Evolutionary conservation across 2,329 filamentous ascomycete genomes (phyloP), one percentile per base, ranked within the genome.

Genomic region (Trichoderma sp.): DNA sequence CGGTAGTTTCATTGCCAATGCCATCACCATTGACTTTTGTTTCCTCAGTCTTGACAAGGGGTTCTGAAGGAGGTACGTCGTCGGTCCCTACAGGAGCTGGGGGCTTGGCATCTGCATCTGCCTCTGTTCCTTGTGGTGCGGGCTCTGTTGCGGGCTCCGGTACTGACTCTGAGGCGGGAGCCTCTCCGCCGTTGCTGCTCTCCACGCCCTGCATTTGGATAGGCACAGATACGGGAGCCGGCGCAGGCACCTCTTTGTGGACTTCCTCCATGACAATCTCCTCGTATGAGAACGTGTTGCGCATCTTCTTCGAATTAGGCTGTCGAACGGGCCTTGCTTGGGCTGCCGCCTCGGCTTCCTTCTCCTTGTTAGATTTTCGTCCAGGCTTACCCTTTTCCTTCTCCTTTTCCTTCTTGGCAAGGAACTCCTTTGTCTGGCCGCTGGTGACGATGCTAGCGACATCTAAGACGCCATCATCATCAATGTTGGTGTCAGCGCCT

Each of bases 401-500:
- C 76, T 93, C 91, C 87, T 94, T 95, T 81, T 95, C 93, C 81
- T 92, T 95, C 84, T 94, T 94, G 11, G 93, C 94, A 6, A 97
- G 86, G 79, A 95, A 96, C 80, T 97, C 94, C 79, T 91, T 91
- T 79, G 94, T 94, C 83, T 95, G 93, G 38, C 94, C 94, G 79
- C 91, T 93, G 1, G 93, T 93, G 45, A 97, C 94, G 78, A 97
- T 95, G 78, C 90, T 93, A n/a, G 94, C 94, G 64, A 97, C 93
- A 79, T 97, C 93, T 3, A 97, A 86, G 9, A 95, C 93, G 29
- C 94, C 94, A 75, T 96, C 94, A 1, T 91, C 89, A 3, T 88
- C 86, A 1, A 85, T 84, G 4, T 84, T 83, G 9, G 60, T 14
- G n/a, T 76, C 75, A 4, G 14, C 11, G 12, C 53, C 56, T 12